Base-by-base conservation (phyloP, 176 grass and related monocot species). In the Lolium rigidum region DNA sequence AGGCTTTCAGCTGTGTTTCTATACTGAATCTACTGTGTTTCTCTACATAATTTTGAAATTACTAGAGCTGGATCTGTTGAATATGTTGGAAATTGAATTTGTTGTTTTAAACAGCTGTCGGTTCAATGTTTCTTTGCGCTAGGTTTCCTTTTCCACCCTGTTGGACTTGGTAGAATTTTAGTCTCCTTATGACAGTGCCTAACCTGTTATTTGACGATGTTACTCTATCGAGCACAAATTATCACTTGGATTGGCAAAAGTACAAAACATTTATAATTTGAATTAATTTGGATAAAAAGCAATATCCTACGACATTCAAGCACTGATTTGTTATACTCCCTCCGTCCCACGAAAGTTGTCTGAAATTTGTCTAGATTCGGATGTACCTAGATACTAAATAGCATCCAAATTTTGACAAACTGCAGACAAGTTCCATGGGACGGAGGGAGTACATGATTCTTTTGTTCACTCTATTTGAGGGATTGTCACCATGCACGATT, bases 401-500 rank as follows among this genome's bases (percentile, higher is more conserved):
- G 26, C 26, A 28, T 28, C 26, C 26, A 28, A 28, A n/a, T n/a
- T n/a, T 28, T 28, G 26, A 28, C 26, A 28, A 28, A 28, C 26
- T 28, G 26, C 26, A 28, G 26, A 28, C 26, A 28, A 28, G 26
- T 28, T 28, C 26, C 26, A 28, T 28, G 26, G 26, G 26, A 28
- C 26, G 26, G 26, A 28, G 26, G 26, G 26, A 28, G 26, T 3
- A 35, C 31, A 35, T 35, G 31, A 35, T 35, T 28, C 18, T 89
- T 81, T 14, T 90, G 67, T 35, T 82, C 10, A 77, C 62, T 59
- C 48, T 70, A 86, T 50, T 66, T 66, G 15, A 66, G 63, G 7
- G 15, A 35, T 60, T 13, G 25, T 76, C 9, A 35, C 31, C 31
- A 35, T 35, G 31, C 31, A 35, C 1, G 28, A 31, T 35, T 35